phyloP scores from a whole-genome alignment of 345 rosid genomes.

The Eucalyptus guilfoylei region DNA sequence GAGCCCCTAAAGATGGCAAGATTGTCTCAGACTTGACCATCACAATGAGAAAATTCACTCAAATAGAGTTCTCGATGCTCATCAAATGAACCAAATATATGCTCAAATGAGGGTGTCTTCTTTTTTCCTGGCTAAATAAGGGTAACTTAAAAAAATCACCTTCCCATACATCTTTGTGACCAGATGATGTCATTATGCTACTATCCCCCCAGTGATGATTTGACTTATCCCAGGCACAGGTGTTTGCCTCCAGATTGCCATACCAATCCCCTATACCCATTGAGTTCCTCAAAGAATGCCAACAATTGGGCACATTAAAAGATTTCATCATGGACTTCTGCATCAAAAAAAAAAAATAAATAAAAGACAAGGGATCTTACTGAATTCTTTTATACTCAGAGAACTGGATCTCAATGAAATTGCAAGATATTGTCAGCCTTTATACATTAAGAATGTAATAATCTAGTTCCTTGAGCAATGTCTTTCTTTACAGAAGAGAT shows the following conservation, averaged over 20 bases:
- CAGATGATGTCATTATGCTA: conserved; percentile 18
- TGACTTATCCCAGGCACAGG: conserved; percentile 5
- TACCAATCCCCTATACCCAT: conserved; percentile 5
- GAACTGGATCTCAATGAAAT: background rate
- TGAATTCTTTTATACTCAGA: background rate
- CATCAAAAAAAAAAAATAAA: background rate
- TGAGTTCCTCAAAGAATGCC: conserved; percentile 15
- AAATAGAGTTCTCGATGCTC: background rate
- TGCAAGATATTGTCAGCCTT: background rate
- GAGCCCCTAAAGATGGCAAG: background rate
- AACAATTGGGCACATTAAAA: conserved; percentile 15
- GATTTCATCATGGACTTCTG: conserved; percentile 49
- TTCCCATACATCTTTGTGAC: conserved; percentile 23
- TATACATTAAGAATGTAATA: background rate
- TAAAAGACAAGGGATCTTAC: background rate
- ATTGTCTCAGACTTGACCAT: background rate
- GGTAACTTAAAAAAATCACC: conserved; percentile 19
- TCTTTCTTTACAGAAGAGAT: background rate
- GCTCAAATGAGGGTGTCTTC: background rate
- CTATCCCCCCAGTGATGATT: background rate
- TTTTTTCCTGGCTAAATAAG: background rate
- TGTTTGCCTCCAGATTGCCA: conserved; percentile 9
- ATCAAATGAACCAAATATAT: background rate
- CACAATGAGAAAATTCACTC: background rate
- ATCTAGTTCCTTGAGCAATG: background rate